Evolutionary conservation across 768 basidiomycete species (phyloP).

Genomic region (Boletus fagicola): DNA sequence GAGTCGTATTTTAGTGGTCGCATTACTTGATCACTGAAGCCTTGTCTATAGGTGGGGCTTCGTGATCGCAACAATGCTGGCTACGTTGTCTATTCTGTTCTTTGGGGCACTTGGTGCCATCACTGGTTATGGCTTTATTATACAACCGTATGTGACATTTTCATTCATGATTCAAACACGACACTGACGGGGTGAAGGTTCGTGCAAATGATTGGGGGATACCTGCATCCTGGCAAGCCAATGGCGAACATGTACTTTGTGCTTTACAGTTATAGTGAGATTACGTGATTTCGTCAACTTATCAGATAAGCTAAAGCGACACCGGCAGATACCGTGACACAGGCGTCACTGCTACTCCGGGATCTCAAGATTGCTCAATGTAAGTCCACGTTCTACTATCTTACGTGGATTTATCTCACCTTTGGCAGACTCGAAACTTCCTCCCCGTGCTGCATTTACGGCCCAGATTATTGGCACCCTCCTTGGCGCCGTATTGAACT

Average conservation of each 20-base stretch:
- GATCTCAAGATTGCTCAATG: slow-evolving; percentile 50
- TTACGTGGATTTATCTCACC: slow-evolving; percentile 37
- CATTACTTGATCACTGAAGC: neutral
- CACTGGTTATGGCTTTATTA: slow-evolving; percentile 35
- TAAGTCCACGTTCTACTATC: neutral
- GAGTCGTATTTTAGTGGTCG: neutral
- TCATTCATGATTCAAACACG: neutral
- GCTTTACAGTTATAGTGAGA: slow-evolving; percentile 48
- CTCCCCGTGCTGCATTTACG: slow-evolving; percentile 63
- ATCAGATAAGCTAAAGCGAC: slow-evolving; percentile 39
- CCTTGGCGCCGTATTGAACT: slow-evolving; percentile 36
- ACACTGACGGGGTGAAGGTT: slow-evolving; percentile 19
- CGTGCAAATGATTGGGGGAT: slow-evolving; percentile 39
- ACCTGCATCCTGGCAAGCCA: slow-evolving; percentile 38
- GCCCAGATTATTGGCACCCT: slow-evolving; percentile 48
- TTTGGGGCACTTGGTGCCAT: slow-evolving; percentile 54
- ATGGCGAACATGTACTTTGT: slow-evolving; percentile 45
- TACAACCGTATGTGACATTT: slow-evolving; percentile 24
- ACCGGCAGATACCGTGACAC: slow-evolving; percentile 47
- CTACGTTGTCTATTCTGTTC: slow-evolving; percentile 52
- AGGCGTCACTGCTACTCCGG: slow-evolving; percentile 51
- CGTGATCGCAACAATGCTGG: slow-evolving; percentile 49
- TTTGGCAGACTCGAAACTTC: slow-evolving; percentile 53
- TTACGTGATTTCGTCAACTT: slow-evolving; percentile 17
- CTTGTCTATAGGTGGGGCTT: slow-evolving; percentile 41